Evolutionary conservation across 106 monocot species (phyloP).

Genomic region (Acanthochlamys bracteata): DNA sequence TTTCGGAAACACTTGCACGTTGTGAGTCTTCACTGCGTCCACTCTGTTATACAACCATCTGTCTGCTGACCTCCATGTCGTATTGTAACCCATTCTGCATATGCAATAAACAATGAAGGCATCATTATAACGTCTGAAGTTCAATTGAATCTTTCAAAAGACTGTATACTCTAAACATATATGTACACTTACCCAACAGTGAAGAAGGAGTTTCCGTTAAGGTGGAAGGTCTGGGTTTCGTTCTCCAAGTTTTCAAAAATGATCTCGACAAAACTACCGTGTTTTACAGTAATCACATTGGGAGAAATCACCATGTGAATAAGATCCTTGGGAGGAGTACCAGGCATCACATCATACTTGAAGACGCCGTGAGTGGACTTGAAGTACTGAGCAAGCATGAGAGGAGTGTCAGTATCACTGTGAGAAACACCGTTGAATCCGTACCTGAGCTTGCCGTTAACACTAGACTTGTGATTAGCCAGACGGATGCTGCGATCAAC

Average conservation of each 20-base stretch:
- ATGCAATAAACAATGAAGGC: no score
- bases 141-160: no score
- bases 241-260: slow-evolving; percentile 63
- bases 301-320: slow-evolving; percentile 21
- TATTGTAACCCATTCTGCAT: no score
- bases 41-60: background rate
- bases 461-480: slow-evolving; percentile 11
- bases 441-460: slow-evolving; percentile 47
- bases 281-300: slow-evolving; percentile 33
- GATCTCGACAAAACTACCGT: slow-evolving; percentile 62
- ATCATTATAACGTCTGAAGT: no score
- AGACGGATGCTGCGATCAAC: slow-evolving; percentile 50
- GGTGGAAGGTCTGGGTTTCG: slow-evolving; percentile 51
- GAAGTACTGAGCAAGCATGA: slow-evolving; percentile 78
- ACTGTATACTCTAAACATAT: no score
- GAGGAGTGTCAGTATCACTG: slow-evolving; percentile 21
- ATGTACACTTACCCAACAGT: slow-evolving; percentile 45
- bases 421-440: slow-evolving; percentile 64
- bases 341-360: slow-evolving; percentile 48
- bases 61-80: background rate
- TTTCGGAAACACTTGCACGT: background rate
- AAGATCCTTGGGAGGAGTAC: slow-evolving; percentile 6
- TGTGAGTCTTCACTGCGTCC: background rate
- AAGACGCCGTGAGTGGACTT: slow-evolving; percentile 29
- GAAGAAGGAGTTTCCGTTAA: slow-evolving; percentile 80